Evolutionary conservation across 1,139 yeast species (phyloP).

Genomic region (Zygosaccharomyces sapae): DNA sequence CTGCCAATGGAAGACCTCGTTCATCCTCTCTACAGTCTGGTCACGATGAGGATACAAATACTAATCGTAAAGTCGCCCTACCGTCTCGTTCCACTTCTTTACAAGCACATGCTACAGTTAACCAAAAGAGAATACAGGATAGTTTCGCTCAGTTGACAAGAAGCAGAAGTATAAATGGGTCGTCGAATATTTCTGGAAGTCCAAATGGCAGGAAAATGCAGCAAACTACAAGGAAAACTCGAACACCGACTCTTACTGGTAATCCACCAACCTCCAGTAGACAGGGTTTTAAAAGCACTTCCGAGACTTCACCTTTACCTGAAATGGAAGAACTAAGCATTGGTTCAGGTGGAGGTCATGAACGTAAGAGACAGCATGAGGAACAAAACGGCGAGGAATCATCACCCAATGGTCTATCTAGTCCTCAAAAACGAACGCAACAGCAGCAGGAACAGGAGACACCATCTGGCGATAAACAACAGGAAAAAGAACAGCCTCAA

Average conservation of each 20-base stretch:
- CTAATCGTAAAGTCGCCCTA: slow-evolving; percentile 2
- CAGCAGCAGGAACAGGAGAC: background rate
- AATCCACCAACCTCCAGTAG: background rate
- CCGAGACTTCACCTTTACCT: background rate
- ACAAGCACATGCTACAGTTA: slow-evolving; percentile 27
- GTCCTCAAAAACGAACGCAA: background rate
- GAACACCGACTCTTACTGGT: slow-evolving; percentile 1
- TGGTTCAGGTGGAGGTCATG: background rate
- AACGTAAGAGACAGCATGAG: background rate
- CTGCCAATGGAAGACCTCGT: slow-evolving; percentile 24
- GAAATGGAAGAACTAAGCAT: slow-evolving; percentile 1
- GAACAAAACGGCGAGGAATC: background rate
- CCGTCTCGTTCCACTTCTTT: slow-evolving; percentile 32
- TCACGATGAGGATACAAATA: slow-evolving; percentile 5
- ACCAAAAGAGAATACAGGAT: slow-evolving; percentile 30
- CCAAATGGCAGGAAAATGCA: slow-evolving; percentile 2
- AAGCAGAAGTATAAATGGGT: background rate
- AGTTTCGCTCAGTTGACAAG: background rate
- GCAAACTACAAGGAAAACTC: slow-evolving; percentile 1
- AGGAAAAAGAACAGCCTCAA: background rate
- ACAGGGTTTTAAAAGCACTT: background rate
- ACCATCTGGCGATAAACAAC: background rate
- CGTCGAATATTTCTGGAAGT: background rate
- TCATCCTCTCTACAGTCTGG: slow-evolving; percentile 33
- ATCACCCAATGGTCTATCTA: background rate